These are phyloP conservation scores for Lentinula lateritia DNA, from an alignment of 768 basidiomycete genomes.

Conservation along the genomic window DNA sequence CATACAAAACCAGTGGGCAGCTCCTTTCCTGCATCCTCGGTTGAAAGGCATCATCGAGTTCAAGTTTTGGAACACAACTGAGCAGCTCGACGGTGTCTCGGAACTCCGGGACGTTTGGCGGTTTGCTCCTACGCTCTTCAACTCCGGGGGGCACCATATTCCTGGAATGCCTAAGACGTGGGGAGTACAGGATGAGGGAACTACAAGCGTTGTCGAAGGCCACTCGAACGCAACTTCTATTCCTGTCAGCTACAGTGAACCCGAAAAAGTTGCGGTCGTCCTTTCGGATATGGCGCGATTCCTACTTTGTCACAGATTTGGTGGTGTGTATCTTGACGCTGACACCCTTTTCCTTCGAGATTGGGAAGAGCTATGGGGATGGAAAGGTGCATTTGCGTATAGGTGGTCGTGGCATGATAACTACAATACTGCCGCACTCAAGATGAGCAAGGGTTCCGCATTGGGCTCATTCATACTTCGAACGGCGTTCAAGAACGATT, in stretches of 20 bases:
- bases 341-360: conserved; percentile 68
- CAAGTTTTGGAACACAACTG: conserved; percentile 75
- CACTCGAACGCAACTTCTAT: conserved; percentile 8
- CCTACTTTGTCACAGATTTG: conserved; percentile 66
- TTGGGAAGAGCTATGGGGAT: conserved; percentile 76
- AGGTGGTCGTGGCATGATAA: conserved; percentile 66
- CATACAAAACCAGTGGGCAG: conserved; percentile 60
- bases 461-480: conserved; percentile 65
- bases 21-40: conserved; percentile 61
- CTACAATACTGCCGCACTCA: conserved; percentile 72
- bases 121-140: conserved; percentile 51
- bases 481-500: conserved; percentile 60
- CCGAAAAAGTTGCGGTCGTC: conserved; percentile 64
- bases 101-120: conserved; percentile 68
- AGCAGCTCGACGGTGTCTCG: conserved; percentile 60
- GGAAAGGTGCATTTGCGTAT: conserved; percentile 70
- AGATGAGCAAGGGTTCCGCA: conserved; percentile 60
- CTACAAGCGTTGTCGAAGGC: conserved; percentile 9
- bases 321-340: conserved; percentile 70
- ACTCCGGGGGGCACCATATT: conserved; percentile 46
- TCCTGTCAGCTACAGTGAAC: conserved; percentile 31
- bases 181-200: conserved; percentile 4
- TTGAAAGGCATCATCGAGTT: conserved; percentile 65
- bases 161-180: conserved; percentile 14
- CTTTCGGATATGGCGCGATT: conserved; percentile 73